Percentiles rank a stretch among this genome's conserved stretches.
These are phyloP conservation scores for Aspergillus sp. DNA, from an alignment of 2,329 filamentous ascomycete species.

Conservation along the genomic window DNA sequence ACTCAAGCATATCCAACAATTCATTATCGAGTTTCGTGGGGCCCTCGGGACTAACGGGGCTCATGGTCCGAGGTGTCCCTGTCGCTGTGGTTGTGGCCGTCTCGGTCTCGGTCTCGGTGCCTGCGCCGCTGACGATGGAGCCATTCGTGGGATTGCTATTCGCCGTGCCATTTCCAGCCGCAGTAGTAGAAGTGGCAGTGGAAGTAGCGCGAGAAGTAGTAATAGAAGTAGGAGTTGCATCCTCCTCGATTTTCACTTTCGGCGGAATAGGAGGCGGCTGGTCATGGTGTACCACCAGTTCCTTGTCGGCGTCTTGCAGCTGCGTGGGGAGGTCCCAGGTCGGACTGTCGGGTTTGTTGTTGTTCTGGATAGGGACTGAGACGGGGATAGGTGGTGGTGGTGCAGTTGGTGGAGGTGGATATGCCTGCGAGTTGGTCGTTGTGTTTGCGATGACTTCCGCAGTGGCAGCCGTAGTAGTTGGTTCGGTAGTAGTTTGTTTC, in stretches of 20 bases:
- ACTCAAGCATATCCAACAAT: slow-evolving; percentile 1
- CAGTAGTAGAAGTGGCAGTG: no score
- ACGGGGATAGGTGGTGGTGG: background rate
- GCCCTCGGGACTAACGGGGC: background rate
- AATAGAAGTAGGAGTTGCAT: no score
- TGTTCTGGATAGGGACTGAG: background rate
- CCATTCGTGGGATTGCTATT: no score
- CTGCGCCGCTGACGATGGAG: background rate
- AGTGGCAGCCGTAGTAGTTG: background rate
- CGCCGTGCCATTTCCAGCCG: no score
- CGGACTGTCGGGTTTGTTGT: background rate
- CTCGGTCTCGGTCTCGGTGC: background rate
- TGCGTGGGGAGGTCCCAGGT: background rate
- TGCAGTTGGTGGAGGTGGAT: no score
- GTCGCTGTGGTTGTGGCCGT: no score
- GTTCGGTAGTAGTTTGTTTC: background rate
- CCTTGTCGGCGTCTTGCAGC: background rate
- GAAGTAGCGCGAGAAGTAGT: no score
- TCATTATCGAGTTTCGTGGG: slow-evolving; percentile 10
- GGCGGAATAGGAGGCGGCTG: background rate
- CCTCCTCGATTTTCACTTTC: no score
- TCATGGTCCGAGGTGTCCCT: background rate
- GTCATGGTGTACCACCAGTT: background rate
- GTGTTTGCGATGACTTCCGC: background rate
- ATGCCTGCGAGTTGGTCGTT: background rate